Evolutionary conservation across 176 grass and related monocot species (phyloP), one percentile per base, ranked within the genome.

Genomic region (Otatea glauca): DNA sequence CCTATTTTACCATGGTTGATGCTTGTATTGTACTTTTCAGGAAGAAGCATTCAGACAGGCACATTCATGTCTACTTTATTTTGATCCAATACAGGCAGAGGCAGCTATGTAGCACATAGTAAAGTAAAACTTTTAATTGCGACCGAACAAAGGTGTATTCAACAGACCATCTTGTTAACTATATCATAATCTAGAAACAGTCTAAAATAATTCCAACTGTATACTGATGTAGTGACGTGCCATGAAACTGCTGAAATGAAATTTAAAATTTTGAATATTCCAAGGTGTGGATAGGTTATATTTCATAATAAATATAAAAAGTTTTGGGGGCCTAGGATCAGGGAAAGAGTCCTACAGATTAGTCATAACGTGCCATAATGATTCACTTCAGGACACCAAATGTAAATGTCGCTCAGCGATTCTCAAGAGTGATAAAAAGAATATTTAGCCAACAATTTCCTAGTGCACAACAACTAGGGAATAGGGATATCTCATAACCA

Each of bases 241-340:
- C 20, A 54, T 43, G 35, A 9, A 38, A 55, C 9, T 13, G 59
- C 14, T 64, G 25, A 74, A 65, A 67, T 66, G 27, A 60, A 89
- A 59, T 15, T 7, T 80, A 3, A n/a, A 54, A 65, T 34, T 34
- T 65, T 29, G 14, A 86, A 80, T 72, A 37, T 72, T 71, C 45
- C n/a, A 72, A 64, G 9, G 70, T 5, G 23, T 39, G 21, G 0
- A 11, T 7, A 58, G 29, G 13, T 43, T 44, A 23, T 74, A 62
- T 34, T 60, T 77, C 2, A 9, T 24, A 37, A 24, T 59, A 49
- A 74, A 74, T 4, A 74, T 56, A 43, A 56, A 14, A 25, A 23
- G 1, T 67, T 84, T 55, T 27, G 44, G n/a, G 10, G 38, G 11
- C 17, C 3, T 42, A 44, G 16, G 20, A n/a, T 45, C 20, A 55